A percentile compares a stretch with the other conserved stretches of the same genome.
Evolutionary conservation across 1,284 basidiomycete genomes (phyloP).

Genomic region (Limonomyces culmigenus): DNA sequence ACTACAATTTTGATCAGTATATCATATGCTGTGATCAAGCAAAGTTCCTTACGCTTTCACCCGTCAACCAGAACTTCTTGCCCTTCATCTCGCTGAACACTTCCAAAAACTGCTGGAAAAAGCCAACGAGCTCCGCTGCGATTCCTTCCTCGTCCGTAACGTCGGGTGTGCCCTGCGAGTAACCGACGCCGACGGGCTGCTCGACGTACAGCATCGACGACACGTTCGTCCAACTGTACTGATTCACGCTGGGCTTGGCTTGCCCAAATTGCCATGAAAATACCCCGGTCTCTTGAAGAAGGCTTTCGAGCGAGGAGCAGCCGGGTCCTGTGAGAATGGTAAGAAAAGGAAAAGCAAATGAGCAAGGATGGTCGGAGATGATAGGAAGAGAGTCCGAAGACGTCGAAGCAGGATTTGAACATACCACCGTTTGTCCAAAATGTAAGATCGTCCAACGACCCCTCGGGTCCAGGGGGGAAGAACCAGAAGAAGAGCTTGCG

Average conservation of each 20-base stretch:
- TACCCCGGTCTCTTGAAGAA: constrained; percentile 32
- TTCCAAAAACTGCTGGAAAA: constrained; percentile 20
- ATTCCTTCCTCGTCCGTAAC: constrained; percentile 21
- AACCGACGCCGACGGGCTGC: constrained; percentile 29
- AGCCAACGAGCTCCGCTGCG: constrained; percentile 19
- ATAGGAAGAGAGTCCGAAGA: background rate
- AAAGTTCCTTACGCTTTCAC: constrained; percentile 18
- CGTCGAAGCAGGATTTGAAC: too few relatives aligned
- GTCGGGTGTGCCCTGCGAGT: constrained; percentile 17
- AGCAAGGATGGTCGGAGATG: background rate
- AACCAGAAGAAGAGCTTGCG: constrained; percentile 18
- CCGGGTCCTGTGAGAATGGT: constrained; percentile 30
- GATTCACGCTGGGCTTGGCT: constrained; percentile 26
- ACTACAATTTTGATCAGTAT: too few relatives aligned
- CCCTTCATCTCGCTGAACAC: constrained; percentile 22
- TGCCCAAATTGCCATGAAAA: constrained; percentile 37
- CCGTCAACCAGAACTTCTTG: constrained; percentile 19
- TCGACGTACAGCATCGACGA: constrained; percentile 29
- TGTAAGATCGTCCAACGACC: constrained; percentile 28
- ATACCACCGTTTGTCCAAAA: constrained; percentile 27
- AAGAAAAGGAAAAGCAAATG: constrained; percentile 2
- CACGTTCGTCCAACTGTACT: constrained; percentile 24
- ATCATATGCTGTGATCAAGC: background rate
- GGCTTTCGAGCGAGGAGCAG: constrained; percentile 28
- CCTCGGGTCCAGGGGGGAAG: constrained; percentile 28